Conservation (phyloP, 352 stramenopile genomes). For the Aphanomyces cochlioides region DNA sequence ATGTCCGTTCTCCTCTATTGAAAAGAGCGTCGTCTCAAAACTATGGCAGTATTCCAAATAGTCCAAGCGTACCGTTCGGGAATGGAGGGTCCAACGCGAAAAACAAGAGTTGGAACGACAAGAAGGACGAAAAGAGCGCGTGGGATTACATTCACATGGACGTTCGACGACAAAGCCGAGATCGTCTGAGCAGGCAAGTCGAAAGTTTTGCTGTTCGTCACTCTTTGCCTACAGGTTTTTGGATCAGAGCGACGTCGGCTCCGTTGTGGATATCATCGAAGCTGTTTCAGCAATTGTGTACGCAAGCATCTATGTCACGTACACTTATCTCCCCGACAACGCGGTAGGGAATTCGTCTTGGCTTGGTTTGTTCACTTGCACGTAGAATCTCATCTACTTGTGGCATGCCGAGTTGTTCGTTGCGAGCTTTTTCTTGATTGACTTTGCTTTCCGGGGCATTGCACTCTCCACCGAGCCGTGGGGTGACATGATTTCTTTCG, state of each 20-base stretch:
- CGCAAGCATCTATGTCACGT: constrained; percentile 62
- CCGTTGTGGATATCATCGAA: constrained; percentile 58
- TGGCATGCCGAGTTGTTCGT: constrained; percentile 69
- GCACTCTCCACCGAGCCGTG: constrained; percentile 61
- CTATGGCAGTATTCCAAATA: constrained; percentile 27
- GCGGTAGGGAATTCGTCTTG: constrained; percentile 36
- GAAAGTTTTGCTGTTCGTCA: not conserved
- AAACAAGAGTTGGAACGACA: constrained; percentile 30
- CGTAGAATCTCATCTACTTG: not conserved
- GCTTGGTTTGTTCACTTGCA: not conserved
- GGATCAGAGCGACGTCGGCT: constrained; percentile 72
- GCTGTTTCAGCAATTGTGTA: constrained; percentile 55
- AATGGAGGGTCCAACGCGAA: constrained; percentile 12
- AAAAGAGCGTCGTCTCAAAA: not conserved
- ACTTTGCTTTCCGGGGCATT: constrained; percentile 69
- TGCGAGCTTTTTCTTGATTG: constrained; percentile 53
- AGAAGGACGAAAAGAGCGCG: not conserved
- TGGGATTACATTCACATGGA: constrained; percentile 26
- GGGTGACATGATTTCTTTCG: constrained; percentile 62
- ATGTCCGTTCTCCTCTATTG: constrained; percentile 17
- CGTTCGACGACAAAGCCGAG: constrained; percentile 24
- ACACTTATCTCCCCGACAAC: constrained; percentile 70
- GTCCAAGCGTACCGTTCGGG: constrained; percentile 1
- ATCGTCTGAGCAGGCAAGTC: constrained; percentile 20
- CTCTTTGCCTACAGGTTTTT: constrained; percentile 43